phyloP scores from a whole-genome alignment of 805 yeast genomes.

The Myxozyma mucilagina region DNA sequence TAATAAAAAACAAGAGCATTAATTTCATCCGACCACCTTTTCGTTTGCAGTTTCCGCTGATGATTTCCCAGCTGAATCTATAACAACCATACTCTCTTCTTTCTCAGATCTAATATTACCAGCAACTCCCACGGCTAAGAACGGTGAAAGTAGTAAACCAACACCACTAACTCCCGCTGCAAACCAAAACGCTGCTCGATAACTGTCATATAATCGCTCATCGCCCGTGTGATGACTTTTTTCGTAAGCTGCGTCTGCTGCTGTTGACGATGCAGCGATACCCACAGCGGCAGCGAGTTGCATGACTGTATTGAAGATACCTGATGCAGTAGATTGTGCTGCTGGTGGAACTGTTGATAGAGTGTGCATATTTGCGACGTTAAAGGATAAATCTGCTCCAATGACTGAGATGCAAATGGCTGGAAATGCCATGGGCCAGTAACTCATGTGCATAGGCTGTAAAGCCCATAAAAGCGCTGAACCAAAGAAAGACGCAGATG shows the following conservation, averaged over 20 bases:
- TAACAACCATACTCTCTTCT: too few relatives aligned
- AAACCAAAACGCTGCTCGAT: conserved; percentile 25
- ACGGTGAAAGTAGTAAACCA: conserved; percentile 36
- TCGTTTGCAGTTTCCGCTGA: too few relatives aligned
- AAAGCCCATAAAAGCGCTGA: conserved; percentile 49
- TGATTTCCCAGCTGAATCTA: too few relatives aligned
- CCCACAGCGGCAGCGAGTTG: conserved; percentile 48
- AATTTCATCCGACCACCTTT: too few relatives aligned
- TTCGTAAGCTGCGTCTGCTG: conserved; percentile 41
- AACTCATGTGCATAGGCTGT: conserved; percentile 41
- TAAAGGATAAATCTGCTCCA: conserved; percentile 52
- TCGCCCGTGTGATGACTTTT: not conserved
- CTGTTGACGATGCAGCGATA: conserved; percentile 44
- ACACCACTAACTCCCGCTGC: conserved; percentile 16
- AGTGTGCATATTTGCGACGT: conserved; percentile 48
- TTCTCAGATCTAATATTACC: not conserved
- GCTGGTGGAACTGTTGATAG: conserved; percentile 46
- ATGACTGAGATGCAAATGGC: conserved; percentile 46
- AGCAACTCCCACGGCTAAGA: conserved; percentile 42
- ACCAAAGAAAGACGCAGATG: conserved; percentile 42
- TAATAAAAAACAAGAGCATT: too few relatives aligned
- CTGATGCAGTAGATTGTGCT: conserved; percentile 50
- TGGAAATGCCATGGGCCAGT: conserved; percentile 52
- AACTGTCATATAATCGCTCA: conserved; percentile 14
- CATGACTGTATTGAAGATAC: conserved; percentile 49